Conservation (phyloP, 73 alveolate genomes). For the Uronychia binucleata region DNA sequence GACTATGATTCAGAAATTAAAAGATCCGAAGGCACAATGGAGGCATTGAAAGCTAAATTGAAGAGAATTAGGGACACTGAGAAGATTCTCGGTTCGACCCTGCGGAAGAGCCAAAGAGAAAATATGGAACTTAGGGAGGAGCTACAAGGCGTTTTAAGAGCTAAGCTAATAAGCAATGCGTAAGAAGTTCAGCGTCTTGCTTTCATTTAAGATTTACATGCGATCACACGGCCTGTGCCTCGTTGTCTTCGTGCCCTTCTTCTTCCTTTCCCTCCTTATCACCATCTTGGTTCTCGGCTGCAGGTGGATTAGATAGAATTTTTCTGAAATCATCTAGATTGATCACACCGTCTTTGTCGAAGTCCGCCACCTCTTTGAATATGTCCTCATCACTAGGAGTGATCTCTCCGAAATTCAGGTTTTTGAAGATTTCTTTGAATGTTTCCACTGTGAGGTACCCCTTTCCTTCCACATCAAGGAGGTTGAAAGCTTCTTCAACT, state of each 20-base stretch:
- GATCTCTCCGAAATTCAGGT: slow-evolving; percentile 61
- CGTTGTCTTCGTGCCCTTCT: not conserved
- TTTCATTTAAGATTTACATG: no score
- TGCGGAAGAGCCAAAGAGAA: no score
- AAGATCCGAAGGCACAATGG: no score
- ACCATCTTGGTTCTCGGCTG: not conserved
- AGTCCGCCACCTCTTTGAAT: slow-evolving; percentile 71
- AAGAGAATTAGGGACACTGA: no score
- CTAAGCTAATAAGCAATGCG: no score
- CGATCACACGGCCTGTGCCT: no score
- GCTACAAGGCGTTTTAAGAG: no score
- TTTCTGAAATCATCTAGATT: slow-evolving; percentile 63
- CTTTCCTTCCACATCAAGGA: slow-evolving; percentile 48
- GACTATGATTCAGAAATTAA: no score
- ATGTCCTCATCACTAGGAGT: slow-evolving; percentile 73
- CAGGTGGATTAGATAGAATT: slow-evolving; percentile 17
- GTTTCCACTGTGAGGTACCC: slow-evolving; percentile 65
- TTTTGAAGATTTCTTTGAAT: slow-evolving; percentile 53
- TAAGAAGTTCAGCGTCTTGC: no score
- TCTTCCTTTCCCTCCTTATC: not conserved
- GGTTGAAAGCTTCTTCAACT: slow-evolving; percentile 69
- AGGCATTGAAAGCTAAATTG: no score
- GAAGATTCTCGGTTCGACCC: no score
- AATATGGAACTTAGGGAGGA: no score
- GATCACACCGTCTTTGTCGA: slow-evolving; percentile 66